These are phyloP conservation scores for Phytophthora podocarpi DNA, from an alignment of 352 stramenopile species.

Conservation along the genomic window DNA sequence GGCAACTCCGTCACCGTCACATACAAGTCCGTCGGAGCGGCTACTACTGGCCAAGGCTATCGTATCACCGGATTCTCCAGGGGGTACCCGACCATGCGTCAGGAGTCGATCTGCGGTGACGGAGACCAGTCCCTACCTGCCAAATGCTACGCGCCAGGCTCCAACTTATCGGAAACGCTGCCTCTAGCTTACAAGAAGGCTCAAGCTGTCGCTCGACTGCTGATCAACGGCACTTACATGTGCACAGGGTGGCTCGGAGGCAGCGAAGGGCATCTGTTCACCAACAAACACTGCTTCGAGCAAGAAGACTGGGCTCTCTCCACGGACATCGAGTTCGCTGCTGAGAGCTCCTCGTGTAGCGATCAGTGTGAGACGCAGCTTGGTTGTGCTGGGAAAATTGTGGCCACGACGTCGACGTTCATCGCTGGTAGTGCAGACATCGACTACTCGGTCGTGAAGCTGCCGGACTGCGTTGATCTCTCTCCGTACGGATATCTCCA, in stretches of 20 bases:
- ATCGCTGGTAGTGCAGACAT: slow-evolving; percentile 40
- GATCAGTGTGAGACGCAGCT: slow-evolving; percentile 46
- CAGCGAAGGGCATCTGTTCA: slow-evolving; percentile 71
- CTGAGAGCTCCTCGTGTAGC: slow-evolving; percentile 56
- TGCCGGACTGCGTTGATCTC: slow-evolving; percentile 41
- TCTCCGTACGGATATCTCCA: slow-evolving; percentile 64
- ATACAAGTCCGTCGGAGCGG: slow-evolving; percentile 38
- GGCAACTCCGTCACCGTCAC: slow-evolving; percentile 48
- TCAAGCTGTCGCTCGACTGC: slow-evolving; percentile 57
- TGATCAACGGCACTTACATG: slow-evolving; percentile 54
- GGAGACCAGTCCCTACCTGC: slow-evolving; percentile 57
- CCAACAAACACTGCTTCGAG: slow-evolving; percentile 73
- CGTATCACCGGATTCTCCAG: slow-evolving; percentile 50
- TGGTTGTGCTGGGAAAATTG: slow-evolving; percentile 51
- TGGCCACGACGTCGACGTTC: slow-evolving; percentile 50
- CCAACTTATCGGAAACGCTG: slow-evolving; percentile 25
- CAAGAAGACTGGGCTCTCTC: slow-evolving; percentile 24
- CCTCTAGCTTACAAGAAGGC: slow-evolving; percentile 47
- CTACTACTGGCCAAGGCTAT: slow-evolving; percentile 30
- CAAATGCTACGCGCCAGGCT: slow-evolving; percentile 48
- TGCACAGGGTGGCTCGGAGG: slow-evolving; percentile 73
- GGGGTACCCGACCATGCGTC: slow-evolving; percentile 36
- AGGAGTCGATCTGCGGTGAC: slow-evolving; percentile 55
- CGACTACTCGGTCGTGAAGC: slow-evolving; percentile 68
- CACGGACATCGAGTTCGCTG: slow-evolving; percentile 66